Evolutionary conservation across 192 early-diverging fungal genomes (phyloP).

Genomic region (Mortierella antarctica): DNA sequence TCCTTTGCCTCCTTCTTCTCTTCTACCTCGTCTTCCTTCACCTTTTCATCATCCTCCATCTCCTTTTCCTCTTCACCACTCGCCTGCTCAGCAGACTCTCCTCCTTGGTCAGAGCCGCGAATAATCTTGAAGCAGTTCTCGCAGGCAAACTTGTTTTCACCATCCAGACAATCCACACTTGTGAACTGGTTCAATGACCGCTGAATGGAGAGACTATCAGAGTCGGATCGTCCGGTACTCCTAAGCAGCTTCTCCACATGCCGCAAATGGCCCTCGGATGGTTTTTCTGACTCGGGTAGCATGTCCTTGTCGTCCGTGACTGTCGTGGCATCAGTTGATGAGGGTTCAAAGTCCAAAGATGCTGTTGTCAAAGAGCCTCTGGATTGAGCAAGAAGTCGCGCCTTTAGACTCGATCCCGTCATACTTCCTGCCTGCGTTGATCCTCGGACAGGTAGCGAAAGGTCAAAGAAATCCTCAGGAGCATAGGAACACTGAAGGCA

Average conservation of each 20-base stretch:
- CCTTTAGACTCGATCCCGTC: constrained; percentile 12
- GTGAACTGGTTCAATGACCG: constrained; percentile 67
- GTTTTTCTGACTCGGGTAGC: constrained; percentile 16
- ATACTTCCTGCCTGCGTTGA: constrained; percentile 6
- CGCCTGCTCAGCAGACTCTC: too few relatives aligned
- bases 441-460: constrained; percentile 65
- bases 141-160: constrained; percentile 72
- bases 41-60: not conserved
- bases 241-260: constrained; percentile 36
- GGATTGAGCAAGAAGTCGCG: constrained; percentile 21
- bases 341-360: not conserved
- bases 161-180: constrained; percentile 70
- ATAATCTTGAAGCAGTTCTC: constrained; percentile 68
- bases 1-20: not conserved
- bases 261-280: constrained; percentile 24
- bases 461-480: constrained; percentile 72
- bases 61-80: not conserved
- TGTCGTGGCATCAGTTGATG: not conserved
- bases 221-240: constrained; percentile 21
- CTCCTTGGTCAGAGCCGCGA: not conserved
- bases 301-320: constrained; percentile 1
- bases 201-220: constrained; percentile 38
- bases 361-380: not conserved
- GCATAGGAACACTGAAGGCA: constrained; percentile 58
- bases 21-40: constrained; percentile 3